Percentiles rank a stretch among this genome's conserved stretches.
Conservation (phyloP, 2,329 filamentous ascomycete species). For the Paraconiothyrium brasiliense region DNA sequence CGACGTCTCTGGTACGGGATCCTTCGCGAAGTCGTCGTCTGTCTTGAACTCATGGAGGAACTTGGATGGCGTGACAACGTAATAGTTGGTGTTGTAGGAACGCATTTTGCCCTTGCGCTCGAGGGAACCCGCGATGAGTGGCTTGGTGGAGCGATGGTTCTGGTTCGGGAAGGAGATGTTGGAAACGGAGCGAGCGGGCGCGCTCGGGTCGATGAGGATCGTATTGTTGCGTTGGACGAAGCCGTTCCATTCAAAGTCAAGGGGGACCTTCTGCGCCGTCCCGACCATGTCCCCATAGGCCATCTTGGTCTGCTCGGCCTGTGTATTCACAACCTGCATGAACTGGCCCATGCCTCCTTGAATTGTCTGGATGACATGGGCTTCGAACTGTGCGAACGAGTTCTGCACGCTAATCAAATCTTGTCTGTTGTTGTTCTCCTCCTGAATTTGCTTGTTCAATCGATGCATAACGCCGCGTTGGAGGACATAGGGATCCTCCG, state of each 20-base stretch:
- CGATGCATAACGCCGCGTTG: conserved; percentile 83
- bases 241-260: conserved; percentile 90
- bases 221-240: conserved; percentile 78
- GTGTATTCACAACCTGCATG: conserved; percentile 79
- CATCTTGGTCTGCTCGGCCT: conserved; percentile 81
- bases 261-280: conserved; percentile 78
- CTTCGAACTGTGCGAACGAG: conserved; percentile 87
- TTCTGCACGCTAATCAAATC: conserved; percentile 92
- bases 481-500: conserved; percentile 88
- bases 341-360: conserved; percentile 86
- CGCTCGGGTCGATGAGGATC: conserved; percentile 79
- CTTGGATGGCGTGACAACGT: conserved; percentile 86
- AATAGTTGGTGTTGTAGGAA: conserved; percentile 82
- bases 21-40: conserved; percentile 75
- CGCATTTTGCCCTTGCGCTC: conserved; percentile 91
- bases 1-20: conserved; percentile 84
- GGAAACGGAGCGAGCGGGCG: conserved; percentile 76
- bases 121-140: conserved; percentile 86
- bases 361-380: conserved; percentile 81
- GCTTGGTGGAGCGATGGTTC: conserved; percentile 78
- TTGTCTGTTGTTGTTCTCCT: conserved; percentile 96
- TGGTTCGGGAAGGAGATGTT: conserved; percentile 88
- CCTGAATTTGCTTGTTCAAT: conserved; percentile 87
- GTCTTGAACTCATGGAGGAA: conserved; percentile 98
- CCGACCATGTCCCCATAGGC: conserved; percentile 86